Evolutionary conservation across 164 flowering plant species (phyloP).

Genomic region (Magnolia kwangsiensis): DNA sequence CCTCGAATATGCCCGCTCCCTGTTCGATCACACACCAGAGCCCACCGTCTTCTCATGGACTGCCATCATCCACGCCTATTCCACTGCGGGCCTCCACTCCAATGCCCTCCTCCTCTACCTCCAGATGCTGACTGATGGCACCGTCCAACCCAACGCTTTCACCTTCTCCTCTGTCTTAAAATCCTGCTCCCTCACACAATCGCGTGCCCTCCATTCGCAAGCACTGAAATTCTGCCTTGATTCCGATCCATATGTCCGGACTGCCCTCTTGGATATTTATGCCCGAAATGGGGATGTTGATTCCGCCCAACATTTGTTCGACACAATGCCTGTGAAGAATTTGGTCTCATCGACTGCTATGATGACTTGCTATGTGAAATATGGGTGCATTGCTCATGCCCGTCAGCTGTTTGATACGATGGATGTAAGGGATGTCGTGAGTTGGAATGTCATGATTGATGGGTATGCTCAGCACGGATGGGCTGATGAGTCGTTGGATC

Average conservation of each 20-base stretch:
- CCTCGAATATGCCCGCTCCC: conserved; percentile 40
- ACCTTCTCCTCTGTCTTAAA: conserved; percentile 66
- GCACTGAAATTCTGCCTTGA: conserved; percentile 44
- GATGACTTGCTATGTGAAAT: conserved; percentile 63
- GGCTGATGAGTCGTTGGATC: conserved; percentile 43
- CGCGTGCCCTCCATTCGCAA: conserved; percentile 43
- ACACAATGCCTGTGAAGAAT: conserved; percentile 54
- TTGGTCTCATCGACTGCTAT: conserved; percentile 64
- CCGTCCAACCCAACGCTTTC: conserved; percentile 58
- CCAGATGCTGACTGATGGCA: conserved; percentile 42
- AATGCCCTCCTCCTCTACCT: conserved; percentile 46
- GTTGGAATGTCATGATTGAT: conserved; percentile 87
- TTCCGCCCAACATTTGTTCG: conserved; percentile 56
- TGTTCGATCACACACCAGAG: conserved; percentile 35
- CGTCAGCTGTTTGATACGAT: conserved; percentile 52
- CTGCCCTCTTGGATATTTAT: conserved; percentile 66
- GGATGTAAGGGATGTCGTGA: conserved; percentile 58
- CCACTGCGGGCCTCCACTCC: conserved; percentile 23
- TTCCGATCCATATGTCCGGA: conserved; percentile 48
- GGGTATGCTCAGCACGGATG: conserved; percentile 62
- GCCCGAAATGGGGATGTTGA: conserved; percentile 55
- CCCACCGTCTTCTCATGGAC: conserved; percentile 62
- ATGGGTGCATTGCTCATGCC: conserved; percentile 50
- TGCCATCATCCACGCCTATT: conserved; percentile 44
- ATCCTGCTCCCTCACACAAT: conserved; percentile 27